Base-by-base conservation (phyloP, 805 yeast genomes). In the Wickerhamiella slavikovae region DNA sequence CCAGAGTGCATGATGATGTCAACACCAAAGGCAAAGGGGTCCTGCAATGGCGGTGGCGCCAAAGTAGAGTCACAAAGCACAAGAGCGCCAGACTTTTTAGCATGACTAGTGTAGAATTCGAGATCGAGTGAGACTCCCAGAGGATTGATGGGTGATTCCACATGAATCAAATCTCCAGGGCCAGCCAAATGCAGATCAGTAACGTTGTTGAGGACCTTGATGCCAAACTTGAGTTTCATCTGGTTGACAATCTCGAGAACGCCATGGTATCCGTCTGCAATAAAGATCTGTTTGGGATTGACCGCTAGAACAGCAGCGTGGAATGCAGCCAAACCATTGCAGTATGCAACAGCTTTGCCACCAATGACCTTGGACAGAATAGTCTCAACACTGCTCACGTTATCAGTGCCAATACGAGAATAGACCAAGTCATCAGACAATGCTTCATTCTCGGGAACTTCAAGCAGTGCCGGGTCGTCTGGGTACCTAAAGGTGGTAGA, bases 1-100 rank as follows among this genome's bases (percentile, higher is more conserved):
- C 82, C 93, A 1, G 94, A 79, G 50, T 83, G 94, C 66, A 85
- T 57, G n/a, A 85, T 70, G 39, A 80, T 54, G 49, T 85, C 95
- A 18, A 75, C 93, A 28, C 85, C 93, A 42, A 66, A 73, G 23
- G 61, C 60, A 53, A 80, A 79, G 4, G 92, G 85, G 36, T 79
- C 66, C 41, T 69, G 75, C 33, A 82, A 53, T 12, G 93, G 93
- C 10, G 92, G 92, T 14, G 95, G 93, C 7, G 93, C 95, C 52
- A 85, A 78, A 0, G 95, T 85, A 4, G 93, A 64, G 51, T 83
- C 96, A 11, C 78, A 70, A 16, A 69, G 44, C 10, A 83, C 52
- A 15, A 57, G 42, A 0, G 92, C 94, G 13, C 93, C 93, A 31
- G 67, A 66, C 2, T 60, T 55, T 46, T 79, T 93, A 1, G 93